Conservation (phyloP, 2,329 filamentous ascomycete genomes). For the Colletotrichum sidae region DNA sequence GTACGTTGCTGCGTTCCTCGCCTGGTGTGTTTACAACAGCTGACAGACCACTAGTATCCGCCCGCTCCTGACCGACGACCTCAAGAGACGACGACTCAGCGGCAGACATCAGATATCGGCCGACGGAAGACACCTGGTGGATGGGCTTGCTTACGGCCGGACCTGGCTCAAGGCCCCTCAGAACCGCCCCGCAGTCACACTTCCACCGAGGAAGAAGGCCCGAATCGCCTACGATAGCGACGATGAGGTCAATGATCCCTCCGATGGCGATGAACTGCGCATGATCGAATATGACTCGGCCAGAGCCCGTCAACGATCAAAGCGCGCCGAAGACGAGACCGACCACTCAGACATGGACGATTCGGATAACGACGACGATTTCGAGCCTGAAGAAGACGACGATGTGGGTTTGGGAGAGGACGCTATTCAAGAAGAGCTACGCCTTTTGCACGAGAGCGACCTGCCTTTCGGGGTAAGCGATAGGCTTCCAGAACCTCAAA, state of each 20-base stretch:
- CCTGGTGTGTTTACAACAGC: slow-evolving; percentile 22
- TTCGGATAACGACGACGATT: slow-evolving; percentile 38
- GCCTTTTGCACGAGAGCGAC: slow-evolving; percentile 55
- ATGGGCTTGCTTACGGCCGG: slow-evolving; percentile 86
- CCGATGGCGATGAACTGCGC: slow-evolving; percentile 37
- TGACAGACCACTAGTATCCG: slow-evolving; percentile 71
- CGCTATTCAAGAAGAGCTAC: slow-evolving; percentile 52
- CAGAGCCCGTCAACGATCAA: slow-evolving; percentile 41
- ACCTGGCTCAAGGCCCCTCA: slow-evolving; percentile 71
- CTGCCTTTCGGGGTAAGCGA: slow-evolving; percentile 42
- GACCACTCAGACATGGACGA: slow-evolving; percentile 40
- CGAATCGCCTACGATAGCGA: slow-evolving; percentile 58
- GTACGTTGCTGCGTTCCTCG: slow-evolving; percentile 59
- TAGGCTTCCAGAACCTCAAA: slow-evolving; percentile 33
- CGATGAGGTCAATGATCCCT: slow-evolving; percentile 54
- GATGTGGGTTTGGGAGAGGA: slow-evolving; percentile 37
- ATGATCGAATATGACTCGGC: slow-evolving; percentile 38
- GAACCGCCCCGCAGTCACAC: slow-evolving; percentile 74
- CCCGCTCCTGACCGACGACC: slow-evolving; percentile 79
- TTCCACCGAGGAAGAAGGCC: slow-evolving; percentile 79
- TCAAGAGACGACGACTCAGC: slow-evolving; percentile 77
- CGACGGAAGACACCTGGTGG: slow-evolving; percentile 84
- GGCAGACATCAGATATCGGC: slow-evolving; percentile 84
- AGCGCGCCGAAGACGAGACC: neutral
- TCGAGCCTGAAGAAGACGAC: slow-evolving; percentile 37